Conservation (phyloP, 257 asterid genomes). For the Ballota nigra region DNA sequence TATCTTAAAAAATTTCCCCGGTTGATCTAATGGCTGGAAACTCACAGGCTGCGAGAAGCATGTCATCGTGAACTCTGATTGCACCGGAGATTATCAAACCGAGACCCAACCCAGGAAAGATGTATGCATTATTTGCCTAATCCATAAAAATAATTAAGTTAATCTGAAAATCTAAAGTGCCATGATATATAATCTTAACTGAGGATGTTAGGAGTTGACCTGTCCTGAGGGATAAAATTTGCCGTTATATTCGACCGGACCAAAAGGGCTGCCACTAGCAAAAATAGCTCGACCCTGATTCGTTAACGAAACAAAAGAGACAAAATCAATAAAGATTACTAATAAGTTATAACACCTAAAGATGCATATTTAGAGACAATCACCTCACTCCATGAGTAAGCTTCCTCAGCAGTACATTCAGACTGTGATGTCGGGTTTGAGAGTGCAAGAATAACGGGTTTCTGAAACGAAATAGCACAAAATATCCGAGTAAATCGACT, state of each 20-base stretch:
- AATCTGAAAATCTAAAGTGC: neutral
- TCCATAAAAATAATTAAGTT: slow-evolving; percentile 8
- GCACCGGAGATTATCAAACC: slow-evolving; percentile 94
- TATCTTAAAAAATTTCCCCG: neutral
- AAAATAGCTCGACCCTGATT: slow-evolving; percentile 68
- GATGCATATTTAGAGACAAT: slow-evolving; percentile 5
- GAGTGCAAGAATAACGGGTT: slow-evolving; percentile 81
- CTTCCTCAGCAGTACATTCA: slow-evolving; percentile 92
- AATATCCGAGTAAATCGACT: neutral
- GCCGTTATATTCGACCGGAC: slow-evolving; percentile 50
- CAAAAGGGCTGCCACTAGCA: slow-evolving; percentile 80
- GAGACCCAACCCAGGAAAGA: slow-evolving; percentile 89
- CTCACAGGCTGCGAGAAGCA: slow-evolving; percentile 97
- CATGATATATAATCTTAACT: neutral
- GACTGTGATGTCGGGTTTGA: slow-evolving; percentile 97
- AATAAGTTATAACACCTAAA: neutral
- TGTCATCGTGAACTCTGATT: slow-evolving; percentile 88
- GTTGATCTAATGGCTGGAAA: slow-evolving; percentile 10
- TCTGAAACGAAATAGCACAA: slow-evolving; percentile 41
- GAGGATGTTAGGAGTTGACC: slow-evolving; percentile 30
- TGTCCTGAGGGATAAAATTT: slow-evolving; percentile 60
- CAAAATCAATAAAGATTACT: neutral
- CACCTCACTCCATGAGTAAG: slow-evolving; percentile 87
- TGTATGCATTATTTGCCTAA: slow-evolving; percentile 89
- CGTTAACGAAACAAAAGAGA: slow-evolving; percentile 11